Base-by-base conservation (phyloP, 306 rosid species). In the Quillaja saponaria region DNA sequence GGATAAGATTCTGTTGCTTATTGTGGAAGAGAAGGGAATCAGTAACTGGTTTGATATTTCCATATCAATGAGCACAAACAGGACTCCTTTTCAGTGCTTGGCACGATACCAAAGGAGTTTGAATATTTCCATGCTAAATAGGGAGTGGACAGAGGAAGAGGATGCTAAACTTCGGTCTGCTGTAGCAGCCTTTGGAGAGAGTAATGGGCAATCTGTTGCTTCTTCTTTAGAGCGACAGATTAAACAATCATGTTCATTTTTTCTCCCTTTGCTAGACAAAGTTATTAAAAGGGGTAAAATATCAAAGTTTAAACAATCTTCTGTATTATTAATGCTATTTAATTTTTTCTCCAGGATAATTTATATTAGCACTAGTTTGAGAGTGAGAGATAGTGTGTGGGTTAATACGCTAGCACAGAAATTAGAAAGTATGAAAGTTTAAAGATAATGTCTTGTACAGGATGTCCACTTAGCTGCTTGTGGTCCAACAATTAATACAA, bases 31-130 rank as follows among this genome's bases (percentile, higher is more conserved):
- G 58, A 78, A 41, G 53, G 95, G 96, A 49, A 71, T 81, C 42
- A 74, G 84, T 68, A 78, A 92, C 74, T 92, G 98, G 98, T 71
- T 78, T 71, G 73, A 84, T 62, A 78, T 92, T 58, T 81, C 98
- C 42, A 76, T 42, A 66, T 74, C 82, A 4, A 37, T 84, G 71
- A 86, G 82, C 58, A 88, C 98, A 69, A 76, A 77, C 71, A 92
- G 98, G 84, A 82, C 92, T 58, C 94, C 98, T 6, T 92, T 86
- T 80, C 95, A 88, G 78, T 92, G 98, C 63, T 78, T 92, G 84
- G 71, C 95, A 41, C 88, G 95, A 48, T 92, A 81, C 46, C 98
- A 92, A 50, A 86, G 95, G 89, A 86, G 98, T 72, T 79, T 92
- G 60, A 92, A 92, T 73, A 82, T 90, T 78, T 82, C 95, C 12